A percentile compares a stretch with the other conserved stretches of the same genome.
Evolutionary conservation across 2,329 filamentous ascomycete species (phyloP).

Genomic region (Aureobasidium sp.): DNA sequence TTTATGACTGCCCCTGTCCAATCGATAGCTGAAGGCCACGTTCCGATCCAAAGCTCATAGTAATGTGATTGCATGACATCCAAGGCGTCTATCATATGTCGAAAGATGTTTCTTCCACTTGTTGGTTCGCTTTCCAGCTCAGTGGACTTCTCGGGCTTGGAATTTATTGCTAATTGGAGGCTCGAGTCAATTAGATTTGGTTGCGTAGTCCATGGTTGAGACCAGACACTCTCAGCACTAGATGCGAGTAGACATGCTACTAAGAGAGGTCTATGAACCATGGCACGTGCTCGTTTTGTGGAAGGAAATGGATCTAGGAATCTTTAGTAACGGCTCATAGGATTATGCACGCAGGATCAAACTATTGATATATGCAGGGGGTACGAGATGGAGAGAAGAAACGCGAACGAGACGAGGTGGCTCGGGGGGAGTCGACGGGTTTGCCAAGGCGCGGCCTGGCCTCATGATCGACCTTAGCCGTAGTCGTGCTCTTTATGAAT

Average conservation of each 20-base stretch:
- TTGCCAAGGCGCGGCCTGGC: constrained; percentile 10
- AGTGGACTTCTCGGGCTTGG: no score
- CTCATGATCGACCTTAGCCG: constrained; percentile 10
- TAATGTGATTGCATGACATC: constrained; percentile 68
- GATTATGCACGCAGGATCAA: neutral
- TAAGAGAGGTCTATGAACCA: neutral
- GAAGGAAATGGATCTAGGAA: neutral
- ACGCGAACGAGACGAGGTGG: neutral
- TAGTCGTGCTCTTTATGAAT: neutral
- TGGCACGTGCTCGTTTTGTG: constrained; percentile 2
- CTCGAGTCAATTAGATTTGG: neutral
- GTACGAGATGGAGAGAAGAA: neutral
- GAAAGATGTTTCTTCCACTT: neutral
- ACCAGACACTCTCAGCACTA: neutral
- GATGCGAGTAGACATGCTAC: neutral
- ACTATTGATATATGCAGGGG: neutral
- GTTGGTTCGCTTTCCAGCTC: neutral
- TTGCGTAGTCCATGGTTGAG: neutral
- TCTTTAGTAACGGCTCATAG: neutral
- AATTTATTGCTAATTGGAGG: neutral
- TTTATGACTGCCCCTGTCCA: constrained; percentile 86
- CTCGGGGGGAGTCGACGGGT: neutral
- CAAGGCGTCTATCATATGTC: constrained; percentile 47
- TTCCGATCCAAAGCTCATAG: constrained; percentile 69
- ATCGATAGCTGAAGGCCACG: constrained; percentile 81